phyloP scores from a whole-genome alignment of 441 rosid genomes.

The Rhodomyrtus psidioides region DNA sequence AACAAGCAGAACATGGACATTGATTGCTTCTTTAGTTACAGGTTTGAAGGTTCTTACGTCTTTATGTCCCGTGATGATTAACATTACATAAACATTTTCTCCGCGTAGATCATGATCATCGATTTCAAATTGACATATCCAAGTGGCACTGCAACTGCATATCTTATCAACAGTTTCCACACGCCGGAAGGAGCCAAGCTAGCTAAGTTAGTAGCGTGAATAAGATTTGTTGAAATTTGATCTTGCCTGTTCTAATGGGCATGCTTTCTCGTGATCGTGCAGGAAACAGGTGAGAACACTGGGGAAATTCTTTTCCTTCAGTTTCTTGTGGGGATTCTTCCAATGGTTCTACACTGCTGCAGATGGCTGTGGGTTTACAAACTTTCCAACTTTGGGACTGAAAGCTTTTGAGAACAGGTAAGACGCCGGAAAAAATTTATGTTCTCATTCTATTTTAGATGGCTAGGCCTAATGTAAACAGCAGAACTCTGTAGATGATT shows the following conservation, averaged over 20 bases:
- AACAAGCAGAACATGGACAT: neutral
- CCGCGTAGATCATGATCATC: constrained; percentile 24
- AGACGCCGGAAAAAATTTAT: too few relatives aligned
- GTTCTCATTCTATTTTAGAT: neutral
- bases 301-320: constrained; percentile 1
- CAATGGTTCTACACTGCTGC: constrained; percentile 1
- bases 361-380: neutral
- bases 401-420: constrained; percentile 51
- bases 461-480: neutral
- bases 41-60: neutral
- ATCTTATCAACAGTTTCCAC: constrained; percentile 9
- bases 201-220: neutral
- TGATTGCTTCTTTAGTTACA: neutral
- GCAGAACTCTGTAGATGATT: neutral
- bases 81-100: neutral
- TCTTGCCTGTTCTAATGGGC: neutral
- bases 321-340: constrained; percentile 8
- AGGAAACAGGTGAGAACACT: constrained; percentile 3
- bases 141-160: constrained; percentile 4
- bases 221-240: neutral
- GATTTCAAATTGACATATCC: constrained; percentile 7
- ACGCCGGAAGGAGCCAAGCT: constrained; percentile 2
- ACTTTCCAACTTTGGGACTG: constrained; percentile 40
- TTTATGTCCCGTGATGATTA: neutral
- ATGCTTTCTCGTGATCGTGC: neutral